Evolutionary conservation across 768 basidiomycete genomes (phyloP).

Genomic region (Lactarius akahatsu): DNA sequence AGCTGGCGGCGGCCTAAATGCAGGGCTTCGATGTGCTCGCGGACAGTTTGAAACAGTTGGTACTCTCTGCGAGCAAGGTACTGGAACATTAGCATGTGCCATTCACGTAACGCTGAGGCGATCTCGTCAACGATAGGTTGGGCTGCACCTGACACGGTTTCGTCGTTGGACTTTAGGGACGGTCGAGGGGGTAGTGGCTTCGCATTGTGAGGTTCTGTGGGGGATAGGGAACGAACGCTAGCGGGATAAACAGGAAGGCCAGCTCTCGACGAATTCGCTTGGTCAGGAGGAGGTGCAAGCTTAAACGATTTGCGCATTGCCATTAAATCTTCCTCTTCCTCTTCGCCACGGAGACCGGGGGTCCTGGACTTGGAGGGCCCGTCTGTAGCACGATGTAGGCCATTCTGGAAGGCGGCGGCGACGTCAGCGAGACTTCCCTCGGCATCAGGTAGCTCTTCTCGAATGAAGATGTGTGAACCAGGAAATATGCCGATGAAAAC

Average conservation of each 20-base stretch:
- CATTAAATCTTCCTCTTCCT: constrained; percentile 57
- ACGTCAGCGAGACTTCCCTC: constrained; percentile 82
- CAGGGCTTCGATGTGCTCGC: constrained; percentile 85
- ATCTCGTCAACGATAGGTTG: constrained; percentile 98
- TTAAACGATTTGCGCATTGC: constrained; percentile 61
- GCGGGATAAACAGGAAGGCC: constrained; percentile 71
- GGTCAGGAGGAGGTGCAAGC: constrained; percentile 71
- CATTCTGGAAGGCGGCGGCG: constrained; percentile 51
- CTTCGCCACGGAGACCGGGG: constrained; percentile 61
- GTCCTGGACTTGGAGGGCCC: constrained; percentile 43
- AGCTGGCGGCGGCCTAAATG: constrained; percentile 91
- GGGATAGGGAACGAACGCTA: constrained; percentile 65
- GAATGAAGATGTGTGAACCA: constrained; percentile 80
- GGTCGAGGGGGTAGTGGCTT: constrained; percentile 88
- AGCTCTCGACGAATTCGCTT: constrained; percentile 68
- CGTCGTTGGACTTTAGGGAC: constrained; percentile 92
- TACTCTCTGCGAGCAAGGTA: constrained; percentile 91
- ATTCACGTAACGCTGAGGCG: constrained; percentile 93
- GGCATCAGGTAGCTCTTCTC: constrained; percentile 84
- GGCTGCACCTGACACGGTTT: constrained; percentile 75
- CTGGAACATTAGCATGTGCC: constrained; percentile 89
- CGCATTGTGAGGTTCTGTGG: constrained; percentile 58
- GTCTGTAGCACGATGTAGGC: constrained; percentile 41
- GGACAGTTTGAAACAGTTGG: constrained; percentile 80
- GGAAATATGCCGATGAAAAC: constrained; percentile 96